phyloP scores from a whole-genome alignment of 2,329 filamentous ascomycete genomes.

The Aspergillaceae sp. region DNA sequence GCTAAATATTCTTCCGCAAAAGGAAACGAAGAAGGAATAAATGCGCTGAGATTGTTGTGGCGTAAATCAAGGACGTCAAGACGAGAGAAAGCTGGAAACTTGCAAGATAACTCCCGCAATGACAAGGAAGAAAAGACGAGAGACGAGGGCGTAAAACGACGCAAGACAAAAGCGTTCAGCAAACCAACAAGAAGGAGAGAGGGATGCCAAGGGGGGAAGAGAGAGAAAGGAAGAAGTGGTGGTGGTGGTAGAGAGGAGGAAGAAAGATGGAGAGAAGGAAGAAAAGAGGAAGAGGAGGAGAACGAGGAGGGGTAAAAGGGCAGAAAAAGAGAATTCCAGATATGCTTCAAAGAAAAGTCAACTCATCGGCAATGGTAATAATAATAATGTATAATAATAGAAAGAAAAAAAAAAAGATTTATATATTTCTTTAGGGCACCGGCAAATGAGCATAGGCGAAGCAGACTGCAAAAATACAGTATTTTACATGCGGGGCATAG shows the following conservation, averaged over 20 bases:
- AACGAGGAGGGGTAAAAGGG: constrained; percentile 10
- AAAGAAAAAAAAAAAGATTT: constrained; percentile 2
- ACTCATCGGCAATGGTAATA: background rate
- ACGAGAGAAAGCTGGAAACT: constrained; percentile 11
- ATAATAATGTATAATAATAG: background rate
- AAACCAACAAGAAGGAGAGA: constrained; percentile 17
- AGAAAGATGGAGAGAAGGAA: constrained; percentile 6
- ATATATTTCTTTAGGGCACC: background rate
- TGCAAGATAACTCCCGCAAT: constrained; percentile 19
- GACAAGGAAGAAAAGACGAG: constrained; percentile 11
- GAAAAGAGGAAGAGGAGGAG: constrained; percentile 10
- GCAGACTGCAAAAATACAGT: background rate
- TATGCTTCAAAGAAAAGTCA: background rate
- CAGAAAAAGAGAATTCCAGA: constrained; percentile 3
- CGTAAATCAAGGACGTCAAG: constrained; percentile 13
- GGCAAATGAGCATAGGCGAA: background rate
- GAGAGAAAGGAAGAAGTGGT: constrained; percentile 7
- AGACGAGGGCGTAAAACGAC: constrained; percentile 7
- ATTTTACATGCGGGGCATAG: too few relatives aligned
- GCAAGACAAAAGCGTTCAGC: constrained; percentile 12
- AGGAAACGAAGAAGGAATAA: too few relatives aligned
- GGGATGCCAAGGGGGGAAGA: constrained; percentile 11
- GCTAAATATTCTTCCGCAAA: too few relatives aligned
- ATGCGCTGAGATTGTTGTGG: constrained; percentile 11
- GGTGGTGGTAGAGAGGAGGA: constrained; percentile 5